Conservation (phyloP, 768 basidiomycete genomes). For the Inosperma sp. region DNA sequence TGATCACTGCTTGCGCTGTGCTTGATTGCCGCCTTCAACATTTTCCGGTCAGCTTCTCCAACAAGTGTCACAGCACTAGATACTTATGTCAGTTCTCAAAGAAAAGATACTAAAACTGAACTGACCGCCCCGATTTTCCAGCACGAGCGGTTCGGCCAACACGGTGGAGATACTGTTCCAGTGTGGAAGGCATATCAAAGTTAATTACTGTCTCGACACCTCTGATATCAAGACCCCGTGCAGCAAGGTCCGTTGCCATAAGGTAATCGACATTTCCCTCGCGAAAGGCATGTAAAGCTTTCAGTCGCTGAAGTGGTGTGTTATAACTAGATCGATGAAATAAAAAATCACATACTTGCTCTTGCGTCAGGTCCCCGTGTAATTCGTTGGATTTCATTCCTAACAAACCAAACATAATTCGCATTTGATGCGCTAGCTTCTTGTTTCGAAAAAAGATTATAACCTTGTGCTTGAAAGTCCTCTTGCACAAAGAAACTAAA, state of each 20-base stretch:
- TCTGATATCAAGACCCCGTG: constrained; percentile 94
- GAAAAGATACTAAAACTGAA: constrained; percentile 12
- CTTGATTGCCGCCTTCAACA: constrained; percentile 95
- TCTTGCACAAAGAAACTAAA: constrained; percentile 78
- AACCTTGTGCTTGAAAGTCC: constrained; percentile 77
- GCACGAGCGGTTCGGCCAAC: constrained; percentile 97
- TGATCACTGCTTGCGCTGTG: constrained; percentile 73
- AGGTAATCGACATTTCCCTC: constrained; percentile 86
- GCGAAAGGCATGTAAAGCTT: constrained; percentile 81
- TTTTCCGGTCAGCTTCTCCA: constrained; percentile 92
- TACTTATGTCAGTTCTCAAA: constrained; percentile 5
- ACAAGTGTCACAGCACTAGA: constrained; percentile 88
- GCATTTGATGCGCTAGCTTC: constrained; percentile 95
- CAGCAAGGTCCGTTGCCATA: constrained; percentile 95
- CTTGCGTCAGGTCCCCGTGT: constrained; percentile 94
- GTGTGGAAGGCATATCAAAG: constrained; percentile 94
- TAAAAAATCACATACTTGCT: constrained; percentile 63
- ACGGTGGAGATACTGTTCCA: constrained; percentile 93
- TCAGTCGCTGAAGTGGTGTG: constrained; percentile 60
- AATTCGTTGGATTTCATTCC: constrained; percentile 88
- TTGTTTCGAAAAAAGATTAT: constrained; percentile 97
- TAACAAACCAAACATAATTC: constrained; percentile 85
- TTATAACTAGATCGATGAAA: background rate
- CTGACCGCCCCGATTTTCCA: constrained; percentile 85
- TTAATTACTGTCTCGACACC: constrained; percentile 98